Conservation (phyloP, 441 rosid species). For the Pelargonium fulgidum region DNA sequence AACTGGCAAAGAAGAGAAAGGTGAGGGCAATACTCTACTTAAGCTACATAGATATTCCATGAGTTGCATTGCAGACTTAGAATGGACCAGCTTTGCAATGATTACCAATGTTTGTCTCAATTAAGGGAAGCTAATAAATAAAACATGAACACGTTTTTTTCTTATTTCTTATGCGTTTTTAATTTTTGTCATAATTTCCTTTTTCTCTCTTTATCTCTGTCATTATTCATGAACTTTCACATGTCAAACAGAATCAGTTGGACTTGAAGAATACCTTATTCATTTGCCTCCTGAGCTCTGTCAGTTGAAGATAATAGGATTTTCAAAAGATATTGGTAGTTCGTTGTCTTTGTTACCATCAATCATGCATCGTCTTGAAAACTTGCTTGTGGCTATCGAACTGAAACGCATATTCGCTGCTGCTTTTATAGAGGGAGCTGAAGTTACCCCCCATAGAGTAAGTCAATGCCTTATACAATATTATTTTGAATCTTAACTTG, state of each 20-base stretch:
- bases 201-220: not conserved
- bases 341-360: constrained; percentile 88
- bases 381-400: constrained; percentile 89
- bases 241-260: constrained; percentile 48
- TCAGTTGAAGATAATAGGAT: constrained; percentile 77
- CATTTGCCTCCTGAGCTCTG: constrained; percentile 87
- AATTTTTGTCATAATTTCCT: not conserved
- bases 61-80: not conserved
- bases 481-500: constrained; percentile 20
- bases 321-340: constrained; percentile 91
- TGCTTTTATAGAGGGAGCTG: constrained; percentile 67
- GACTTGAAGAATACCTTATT: constrained; percentile 68
- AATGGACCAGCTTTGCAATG: not conserved
- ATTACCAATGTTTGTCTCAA: not conserved
- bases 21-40: not conserved
- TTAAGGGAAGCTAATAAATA: not conserved
- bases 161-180: not conserved
- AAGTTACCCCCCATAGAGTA: constrained; percentile 69
- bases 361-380: constrained; percentile 84
- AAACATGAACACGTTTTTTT: constrained; percentile 5
- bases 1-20: not conserved
- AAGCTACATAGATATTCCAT: not conserved
- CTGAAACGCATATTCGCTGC: constrained; percentile 58
- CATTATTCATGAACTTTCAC: constrained; percentile 9
- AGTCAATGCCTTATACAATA: constrained; percentile 21